Evolutionary conservation across 1,284 basidiomycete genomes (phyloP).

Genomic region (Papiliotrema terrestris): DNA sequence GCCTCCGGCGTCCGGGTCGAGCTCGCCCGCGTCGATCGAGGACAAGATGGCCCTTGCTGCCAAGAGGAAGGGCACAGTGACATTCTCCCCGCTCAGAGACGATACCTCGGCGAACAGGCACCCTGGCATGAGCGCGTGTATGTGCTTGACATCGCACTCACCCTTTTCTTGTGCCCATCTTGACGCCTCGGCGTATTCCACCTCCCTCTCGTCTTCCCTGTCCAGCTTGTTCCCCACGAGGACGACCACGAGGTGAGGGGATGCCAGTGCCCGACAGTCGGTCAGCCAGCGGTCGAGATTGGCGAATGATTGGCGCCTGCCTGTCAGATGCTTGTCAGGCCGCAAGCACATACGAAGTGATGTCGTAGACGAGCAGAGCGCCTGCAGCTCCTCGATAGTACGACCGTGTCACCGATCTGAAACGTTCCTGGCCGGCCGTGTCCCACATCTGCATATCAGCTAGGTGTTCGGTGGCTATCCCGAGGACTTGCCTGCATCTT

Average conservation of each 20-base stretch:
- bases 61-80: constrained; percentile 87
- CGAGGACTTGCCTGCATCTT: constrained; percentile 73
- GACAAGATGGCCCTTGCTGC: constrained; percentile 85
- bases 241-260: constrained; percentile 82
- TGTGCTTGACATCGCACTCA: constrained; percentile 38
- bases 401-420: constrained; percentile 91
- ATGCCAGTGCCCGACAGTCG: constrained; percentile 79
- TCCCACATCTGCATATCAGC: constrained; percentile 73
- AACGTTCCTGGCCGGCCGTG: constrained; percentile 94
- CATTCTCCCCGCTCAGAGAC: constrained; percentile 86
- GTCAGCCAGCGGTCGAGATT: constrained; percentile 83
- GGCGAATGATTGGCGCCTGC: constrained; percentile 59
- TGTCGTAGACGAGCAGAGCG: constrained; percentile 4
- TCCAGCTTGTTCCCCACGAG: constrained; percentile 96
- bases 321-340: background rate
- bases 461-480: background rate
- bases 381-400: constrained; percentile 92
- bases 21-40: constrained; percentile 84
- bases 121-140: constrained; percentile 52
- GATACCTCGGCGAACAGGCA: constrained; percentile 91
- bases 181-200: constrained; percentile 90
- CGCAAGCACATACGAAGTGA: background rate
- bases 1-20: constrained; percentile 90
- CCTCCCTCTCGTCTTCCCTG: constrained; percentile 87
- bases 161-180: constrained; percentile 93